Evolutionary conservation across 495 filamentous ascomycete species (phyloP), one percentile per base, ranked within the genome.

Genomic region (Penicillium turbatum): DNA sequence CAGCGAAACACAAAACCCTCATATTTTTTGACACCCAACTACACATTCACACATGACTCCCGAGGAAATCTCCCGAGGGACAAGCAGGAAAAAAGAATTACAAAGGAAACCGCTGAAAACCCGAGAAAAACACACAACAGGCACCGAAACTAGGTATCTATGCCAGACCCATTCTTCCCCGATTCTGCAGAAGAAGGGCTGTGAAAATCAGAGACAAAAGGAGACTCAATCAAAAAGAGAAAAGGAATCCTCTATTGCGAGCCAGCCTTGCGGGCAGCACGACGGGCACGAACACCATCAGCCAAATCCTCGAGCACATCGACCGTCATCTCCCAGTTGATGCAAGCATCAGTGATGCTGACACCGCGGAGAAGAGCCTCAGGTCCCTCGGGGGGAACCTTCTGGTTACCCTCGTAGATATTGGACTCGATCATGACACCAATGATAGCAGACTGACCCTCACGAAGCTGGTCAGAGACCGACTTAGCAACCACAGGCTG

Each of bases 381-480:
- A 9, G 86, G 87, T 17, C 92, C 92, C 66, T 90, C 92, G 15
- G 84, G 62, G 2, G 93, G 90, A 9, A 96, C 89, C 72, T 96
- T 96, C 72, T 98, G 93, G 77, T 87, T 80, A 64, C 93, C 93
- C 75, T 96, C 93, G 67, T 90, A 82, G 80, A 98, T 90, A 72
- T 97, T 93, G 61, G 89, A 95, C 75, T 98, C 93, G 61, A 98
- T 95, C 93, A 98, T 98, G 56, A 97, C 86, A 58, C 92, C 93
- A 56, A 97, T 80, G 64, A 98, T 96, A 51, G 80, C 88, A 44
- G 81, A 84, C 74, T 98, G 88, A 37, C 93, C 93, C 61, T 85
- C 84, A 37, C 87, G 86, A 36, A 98, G 71, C 76, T 98, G 93
- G 37, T 91, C 85, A 26, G 84, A 85, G 43, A 98, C 78, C 55